Conservation (phyloP, 371 early-diverging fungal species). For the Mucor racemosus region DNA sequence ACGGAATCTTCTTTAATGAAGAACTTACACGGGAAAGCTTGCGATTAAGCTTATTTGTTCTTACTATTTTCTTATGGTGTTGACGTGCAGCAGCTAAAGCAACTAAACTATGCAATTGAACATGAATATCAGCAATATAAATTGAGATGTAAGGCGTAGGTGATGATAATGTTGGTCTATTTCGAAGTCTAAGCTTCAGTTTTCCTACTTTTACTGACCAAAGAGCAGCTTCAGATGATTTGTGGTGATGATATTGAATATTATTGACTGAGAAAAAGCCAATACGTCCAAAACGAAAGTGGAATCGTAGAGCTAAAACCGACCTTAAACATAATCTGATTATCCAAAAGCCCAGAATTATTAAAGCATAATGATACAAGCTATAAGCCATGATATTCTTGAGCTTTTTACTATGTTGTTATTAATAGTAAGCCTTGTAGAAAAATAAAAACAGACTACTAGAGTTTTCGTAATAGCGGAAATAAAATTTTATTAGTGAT, state of each 20-base stretch:
- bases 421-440: too few species aligned
- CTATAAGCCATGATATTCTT: conserved; percentile 13
- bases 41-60: conserved; percentile 24
- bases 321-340: conserved; percentile 15
- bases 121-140: conserved; percentile 32
- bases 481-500: conserved; percentile 2
- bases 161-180: conserved; percentile 17
- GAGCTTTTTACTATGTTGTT: background rate
- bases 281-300: conserved; percentile 42
- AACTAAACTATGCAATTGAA: conserved; percentile 31
- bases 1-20: conserved; percentile 40
- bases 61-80: conserved; percentile 7
- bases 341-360: conserved; percentile 13
- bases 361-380: conserved; percentile 18
- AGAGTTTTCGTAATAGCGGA: background rate
- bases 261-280: conserved; percentile 51
- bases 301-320: conserved; percentile 41
- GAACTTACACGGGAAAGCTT: conserved; percentile 38
- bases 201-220: conserved; percentile 47
- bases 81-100: conserved; percentile 14
- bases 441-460: background rate
- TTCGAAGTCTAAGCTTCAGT: conserved; percentile 45
- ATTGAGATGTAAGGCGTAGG: conserved; percentile 47
- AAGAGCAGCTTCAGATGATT: conserved; percentile 19
- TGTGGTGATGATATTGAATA: conserved; percentile 42